Base-by-base conservation (phyloP, 2,329 filamentous ascomycete genomes). In the Pseudogymnoascus sp. region DNA sequence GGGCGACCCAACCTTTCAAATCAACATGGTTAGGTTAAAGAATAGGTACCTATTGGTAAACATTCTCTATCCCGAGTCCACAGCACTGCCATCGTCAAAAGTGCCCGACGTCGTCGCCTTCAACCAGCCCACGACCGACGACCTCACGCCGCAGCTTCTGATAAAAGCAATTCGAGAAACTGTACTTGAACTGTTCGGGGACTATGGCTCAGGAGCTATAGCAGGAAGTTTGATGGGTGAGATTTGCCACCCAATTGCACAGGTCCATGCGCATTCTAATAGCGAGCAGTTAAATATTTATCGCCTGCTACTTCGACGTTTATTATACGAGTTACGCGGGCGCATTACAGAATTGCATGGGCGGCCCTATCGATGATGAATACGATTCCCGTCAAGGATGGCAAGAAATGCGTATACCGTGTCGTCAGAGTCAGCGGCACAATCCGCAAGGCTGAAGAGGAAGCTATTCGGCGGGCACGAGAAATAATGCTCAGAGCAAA, bases 1-100 rank as follows among this genome's bases (percentile, higher is more conserved):
- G 48, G 48, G 29, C 29, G 48, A 55, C 33, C 48, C 29, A 33
- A 33, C 48, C 29, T 33, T 33, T 13, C 29, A 21, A 55, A 29
- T 35, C 59, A 76, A 45, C 58, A 97, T 99, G 94, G 94, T 99
- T 64, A 90, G 94, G 72, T 85, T 97, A 68, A 99, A 99, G 76
- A 89, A 96, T 75, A 87, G 94, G 70, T 99, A 99, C 74, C 83
- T 99, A 15, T 85, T 97, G n/a, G 85, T 97, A 65, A 90, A 96
- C 72, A 92, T 97, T 67, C 81, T 97, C 55, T 97, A 97, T 70
- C 91, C 92, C 0, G 81, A 85, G 5, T 77, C 83, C 10, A 65
- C 78, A 9, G 40, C 61, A 55, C 52, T 61, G n/a, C 64, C 69
- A 64, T 74, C 73, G 62, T 59, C 72, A 35, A 73, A 75, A 67